Base-by-base conservation (phyloP, 768 basidiomycete species). In the Termitomyces sp. region DNA sequence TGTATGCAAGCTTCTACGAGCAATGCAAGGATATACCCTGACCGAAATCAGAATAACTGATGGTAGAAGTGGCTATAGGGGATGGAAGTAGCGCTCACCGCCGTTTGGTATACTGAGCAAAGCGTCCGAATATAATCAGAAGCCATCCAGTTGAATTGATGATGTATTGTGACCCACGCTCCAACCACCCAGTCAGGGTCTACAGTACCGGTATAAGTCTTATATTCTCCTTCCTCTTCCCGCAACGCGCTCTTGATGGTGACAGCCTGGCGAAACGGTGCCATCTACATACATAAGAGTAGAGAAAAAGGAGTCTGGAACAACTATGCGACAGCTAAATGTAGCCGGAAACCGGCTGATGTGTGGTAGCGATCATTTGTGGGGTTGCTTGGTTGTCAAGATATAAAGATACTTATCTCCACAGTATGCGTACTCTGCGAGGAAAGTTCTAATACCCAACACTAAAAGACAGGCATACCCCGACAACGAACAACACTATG, bases 1-100 rank as follows among this genome's bases (percentile, higher is more conserved):
- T 74, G 71, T 10, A 81, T 73, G 56, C 79, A 82, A 14, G 84
- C 77, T 37, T 86, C 76, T 0, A 87, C 56, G 19, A 83, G 69
- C 45, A 82, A 66, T 2, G 79, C 82, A 17, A 87, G 71, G 17
- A 81, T 69, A 63, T 85, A 87, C 10, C 86, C 86, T 87, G 42
- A 33, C 9, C 50, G 15, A 38, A 15, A 31, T 0, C 15, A 44
- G 5, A 11, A 23, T 9, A 38, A 21, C 30, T 4, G 21, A 19
- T 33, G 30, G 3, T 10, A 4, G 33, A 19, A 8, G n/a, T 31
- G 19, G 14, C 31, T 35, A 12, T 43, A 12, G 5, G 7, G 31
- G 17, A 47, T n/a, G 17, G 12, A 30, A 15, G 5, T 31, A 31
- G 10, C 3, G 6, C 57, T 42, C 49, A 80, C 83, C 82, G 70